Evolutionary conservation across 1,284 basidiomycete species (phyloP).

Genomic region (Hemileia vastatrix): DNA sequence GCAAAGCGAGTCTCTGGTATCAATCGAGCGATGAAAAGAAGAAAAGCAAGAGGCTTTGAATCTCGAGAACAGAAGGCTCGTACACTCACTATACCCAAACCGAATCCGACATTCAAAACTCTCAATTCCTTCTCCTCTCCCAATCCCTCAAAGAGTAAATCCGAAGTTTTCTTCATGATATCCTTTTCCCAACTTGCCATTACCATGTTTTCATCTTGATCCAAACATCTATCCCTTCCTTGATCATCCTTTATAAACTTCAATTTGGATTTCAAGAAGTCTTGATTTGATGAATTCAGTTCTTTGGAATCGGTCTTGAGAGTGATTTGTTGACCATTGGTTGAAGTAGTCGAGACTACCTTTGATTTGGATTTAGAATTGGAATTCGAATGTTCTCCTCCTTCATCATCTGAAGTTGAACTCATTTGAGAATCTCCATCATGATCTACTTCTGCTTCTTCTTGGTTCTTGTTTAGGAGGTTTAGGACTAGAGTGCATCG

Average conservation of each 20-base stretch:
- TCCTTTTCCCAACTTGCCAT: too few species aligned
- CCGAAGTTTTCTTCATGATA: constrained; percentile 49
- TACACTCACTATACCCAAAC: constrained; percentile 73
- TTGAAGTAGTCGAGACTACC: constrained; percentile 60
- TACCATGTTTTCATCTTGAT: constrained; percentile 57
- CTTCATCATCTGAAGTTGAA: constrained; percentile 47
- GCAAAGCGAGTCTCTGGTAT: too few species aligned
- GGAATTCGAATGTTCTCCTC: constrained; percentile 51
- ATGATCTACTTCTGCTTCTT: constrained; percentile 19
- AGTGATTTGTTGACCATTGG: too few species aligned
- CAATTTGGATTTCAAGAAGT: constrained; percentile 64
- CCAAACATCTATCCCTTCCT: constrained; percentile 67
- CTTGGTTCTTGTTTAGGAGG: constrained; percentile 27
- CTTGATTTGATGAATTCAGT: too few species aligned
- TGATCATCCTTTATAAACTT: constrained; percentile 60
- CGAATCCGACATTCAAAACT: constrained; percentile 85
- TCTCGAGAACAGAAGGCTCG: too few species aligned
- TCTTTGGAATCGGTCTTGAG: too few species aligned
- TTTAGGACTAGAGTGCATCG: constrained; percentile 37
- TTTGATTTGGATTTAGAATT: constrained; percentile 26
- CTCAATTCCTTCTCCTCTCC: constrained; percentile 58
- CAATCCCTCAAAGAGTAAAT: constrained; percentile 98
- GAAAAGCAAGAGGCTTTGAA: too few species aligned
- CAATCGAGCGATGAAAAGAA: too few species aligned
- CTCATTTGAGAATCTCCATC: constrained; percentile 58